Conservation (phyloP, 177 flowering plant species). For the Telopea speciosissima region DNA sequence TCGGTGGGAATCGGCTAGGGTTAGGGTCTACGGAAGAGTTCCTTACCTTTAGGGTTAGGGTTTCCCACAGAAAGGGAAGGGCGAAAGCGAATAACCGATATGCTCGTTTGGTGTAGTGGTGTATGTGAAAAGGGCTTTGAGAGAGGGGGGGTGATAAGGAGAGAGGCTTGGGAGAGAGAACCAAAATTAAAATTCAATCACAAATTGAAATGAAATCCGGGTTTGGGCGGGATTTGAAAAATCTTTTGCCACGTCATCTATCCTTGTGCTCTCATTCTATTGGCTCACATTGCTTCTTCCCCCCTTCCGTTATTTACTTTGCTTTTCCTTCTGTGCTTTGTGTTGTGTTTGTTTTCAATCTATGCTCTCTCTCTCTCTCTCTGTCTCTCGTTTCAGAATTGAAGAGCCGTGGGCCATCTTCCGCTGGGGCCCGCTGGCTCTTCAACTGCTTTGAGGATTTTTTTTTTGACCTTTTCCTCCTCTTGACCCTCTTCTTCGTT, state of each 20-base stretch:
- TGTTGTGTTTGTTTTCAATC: slow-evolving; percentile 4
- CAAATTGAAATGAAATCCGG: slow-evolving; percentile 12
- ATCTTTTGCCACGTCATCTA: slow-evolving; percentile 25
- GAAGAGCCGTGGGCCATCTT: too few relatives aligned
- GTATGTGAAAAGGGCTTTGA: neutral
- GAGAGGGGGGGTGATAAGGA: slow-evolving; percentile 1
- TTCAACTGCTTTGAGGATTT: too few relatives aligned
- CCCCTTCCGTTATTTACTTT: neutral
- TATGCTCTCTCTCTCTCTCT: neutral
- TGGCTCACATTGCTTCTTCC: neutral
- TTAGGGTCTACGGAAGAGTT: too few relatives aligned
- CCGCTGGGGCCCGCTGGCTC: too few relatives aligned
- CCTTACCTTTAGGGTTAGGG: slow-evolving; percentile 10
- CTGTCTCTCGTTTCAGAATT: too few relatives aligned
- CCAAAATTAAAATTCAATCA: slow-evolving; percentile 19
- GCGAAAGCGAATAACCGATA: neutral
- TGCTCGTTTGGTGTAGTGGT: neutral
- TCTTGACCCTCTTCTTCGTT: too few relatives aligned
- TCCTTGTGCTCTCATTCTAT: slow-evolving; percentile 12
- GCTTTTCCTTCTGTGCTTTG: neutral
- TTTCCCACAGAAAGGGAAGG: neutral
- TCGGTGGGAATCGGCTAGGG: slow-evolving; percentile 5
- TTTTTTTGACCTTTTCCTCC: too few relatives aligned
- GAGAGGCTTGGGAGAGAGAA: neutral
- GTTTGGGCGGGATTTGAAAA: slow-evolving; percentile 34